Base-by-base conservation (phyloP, 2,329 filamentous ascomycete species). In the Aspergillus caelatus region DNA sequence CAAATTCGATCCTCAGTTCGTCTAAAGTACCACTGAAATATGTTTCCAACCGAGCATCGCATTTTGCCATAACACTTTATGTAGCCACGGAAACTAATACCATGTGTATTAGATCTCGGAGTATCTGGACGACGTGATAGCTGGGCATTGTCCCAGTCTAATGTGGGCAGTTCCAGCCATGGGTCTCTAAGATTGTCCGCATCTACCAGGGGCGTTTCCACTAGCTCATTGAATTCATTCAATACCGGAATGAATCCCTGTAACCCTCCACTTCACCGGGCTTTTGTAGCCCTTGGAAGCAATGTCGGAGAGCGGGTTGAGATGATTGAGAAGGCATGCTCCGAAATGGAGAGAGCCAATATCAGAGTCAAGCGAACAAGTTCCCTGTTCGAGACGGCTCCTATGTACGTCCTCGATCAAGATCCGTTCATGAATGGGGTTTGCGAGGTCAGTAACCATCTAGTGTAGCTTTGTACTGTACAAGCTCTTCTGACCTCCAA, bases 391-490 rank as follows among this genome's bases (percentile, higher is more conserved):
- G 93, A 98, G 81, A 99, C 94, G 4, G 89, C 92, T 71, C 93
- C 95, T 26, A 99, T 99, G 95, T 99, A 99, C 78, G 91, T 97
- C 67, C 82, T 91, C 66, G 91, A 97, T 67, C 95, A 99, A 77
- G 89, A 89, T 66, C 86, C 87, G 34, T 99, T 99, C 74, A 82
- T 97, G 55, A 99, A 99, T 75, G 95, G 93, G 23, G 94, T 89
- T 62, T 97, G 93, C 77, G 92, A 96, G 88, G 93, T 96, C 77
- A 76, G 88, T 82, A 56, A 28, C 36, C n/a, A n/a, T 12, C n/a
- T 12, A 26, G 11, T 16, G 9, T 34, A 54, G 10, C 53, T 55
- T 6, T 43, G 55, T 4, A 36, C 23, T 21, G 36, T 59, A 61
- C 61, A 64, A 65, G 48, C 30, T 19, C 30, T 28, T 46, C 32